phyloP scores from a whole-genome alignment of 1,284 basidiomycete genomes.

The Rhodotorula sp. region DNA sequence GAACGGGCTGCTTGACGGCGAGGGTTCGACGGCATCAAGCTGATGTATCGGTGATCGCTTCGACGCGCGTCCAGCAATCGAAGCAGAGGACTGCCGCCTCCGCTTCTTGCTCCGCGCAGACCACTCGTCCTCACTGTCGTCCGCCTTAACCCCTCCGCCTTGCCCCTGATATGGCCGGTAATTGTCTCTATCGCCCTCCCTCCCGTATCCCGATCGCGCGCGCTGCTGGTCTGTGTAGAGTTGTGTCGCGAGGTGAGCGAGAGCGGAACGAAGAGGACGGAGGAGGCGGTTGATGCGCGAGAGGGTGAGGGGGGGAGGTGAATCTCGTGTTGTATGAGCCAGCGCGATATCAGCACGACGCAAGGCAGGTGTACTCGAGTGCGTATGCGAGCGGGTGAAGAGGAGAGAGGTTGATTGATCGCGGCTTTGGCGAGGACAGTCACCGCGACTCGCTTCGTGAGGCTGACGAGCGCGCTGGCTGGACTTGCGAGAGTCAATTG shows the following conservation, averaged over 20 bases:
- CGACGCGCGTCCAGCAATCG: background rate
- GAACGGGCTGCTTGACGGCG: conserved; percentile 7
- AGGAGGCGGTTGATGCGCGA: conserved; percentile 22
- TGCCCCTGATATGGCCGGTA: background rate
- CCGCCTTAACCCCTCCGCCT: background rate
- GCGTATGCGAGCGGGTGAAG: background rate
- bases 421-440: too few species aligned
- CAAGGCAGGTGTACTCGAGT: background rate
- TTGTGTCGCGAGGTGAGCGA: background rate
- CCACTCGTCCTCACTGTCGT: conserved; percentile 1
- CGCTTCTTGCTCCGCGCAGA: background rate
- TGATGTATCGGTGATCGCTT: background rate
- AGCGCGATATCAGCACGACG: background rate
- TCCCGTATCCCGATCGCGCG: too few species aligned
- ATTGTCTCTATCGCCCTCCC: too few species aligned
- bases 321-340: background rate
- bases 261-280: conserved; percentile 14
- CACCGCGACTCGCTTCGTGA: too few species aligned
- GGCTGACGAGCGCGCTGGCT: too few species aligned
- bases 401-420: background rate
- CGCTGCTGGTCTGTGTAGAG: background rate
- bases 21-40: too few species aligned
- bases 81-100: background rate
- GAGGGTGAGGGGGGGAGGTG: background rate
- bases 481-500: too few species aligned